These are phyloP conservation scores for Ganoderma resinaceum DNA, from an alignment of 1,284 basidiomycete species.

Conservation along the genomic window DNA sequence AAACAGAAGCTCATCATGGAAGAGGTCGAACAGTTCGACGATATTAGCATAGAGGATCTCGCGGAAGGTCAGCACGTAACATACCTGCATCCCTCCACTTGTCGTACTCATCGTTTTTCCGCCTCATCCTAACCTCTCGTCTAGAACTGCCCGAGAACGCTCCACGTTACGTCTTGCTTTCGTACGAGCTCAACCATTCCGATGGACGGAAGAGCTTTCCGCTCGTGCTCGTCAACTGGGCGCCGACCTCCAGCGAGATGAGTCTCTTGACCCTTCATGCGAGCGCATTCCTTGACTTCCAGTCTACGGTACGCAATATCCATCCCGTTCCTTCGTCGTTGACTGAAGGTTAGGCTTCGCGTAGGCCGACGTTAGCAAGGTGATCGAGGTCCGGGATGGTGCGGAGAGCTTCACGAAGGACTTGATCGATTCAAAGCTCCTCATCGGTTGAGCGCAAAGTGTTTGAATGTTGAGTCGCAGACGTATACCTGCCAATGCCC, in stretches of 20 bases:
- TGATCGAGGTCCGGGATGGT: slow-evolving; percentile 84
- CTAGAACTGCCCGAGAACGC: slow-evolving; percentile 90
- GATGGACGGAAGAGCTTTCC: slow-evolving; percentile 91
- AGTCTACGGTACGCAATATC: slow-evolving; percentile 63
- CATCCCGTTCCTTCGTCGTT: no score
- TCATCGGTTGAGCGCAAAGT: slow-evolving; percentile 28
- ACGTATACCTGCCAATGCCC: background rate
- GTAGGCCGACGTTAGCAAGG: slow-evolving; percentile 76
- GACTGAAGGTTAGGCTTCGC: slow-evolving; percentile 31
- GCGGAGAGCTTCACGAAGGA: slow-evolving; percentile 82
- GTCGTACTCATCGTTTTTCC: slow-evolving; percentile 18
- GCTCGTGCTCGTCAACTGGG: slow-evolving; percentile 88
- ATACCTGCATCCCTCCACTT: slow-evolving; percentile 1
- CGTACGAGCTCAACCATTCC: slow-evolving; percentile 81
- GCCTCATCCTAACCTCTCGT: background rate
- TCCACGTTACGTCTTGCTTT: slow-evolving; percentile 87
- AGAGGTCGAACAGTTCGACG: slow-evolving; percentile 81
- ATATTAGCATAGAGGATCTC: slow-evolving; percentile 81
- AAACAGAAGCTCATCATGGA: slow-evolving; percentile 82
- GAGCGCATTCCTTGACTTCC: slow-evolving; percentile 82
- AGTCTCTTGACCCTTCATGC: slow-evolving; percentile 85
- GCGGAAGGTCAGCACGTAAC: slow-evolving; percentile 68
- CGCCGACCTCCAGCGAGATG: slow-evolving; percentile 77
- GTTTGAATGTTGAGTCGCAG: background rate
- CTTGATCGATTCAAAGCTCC: slow-evolving; percentile 68